Evolutionary conservation across 2,329 filamentous ascomycete genomes (phyloP).

Genomic region (Cryoendolithus antarcticus): DNA sequence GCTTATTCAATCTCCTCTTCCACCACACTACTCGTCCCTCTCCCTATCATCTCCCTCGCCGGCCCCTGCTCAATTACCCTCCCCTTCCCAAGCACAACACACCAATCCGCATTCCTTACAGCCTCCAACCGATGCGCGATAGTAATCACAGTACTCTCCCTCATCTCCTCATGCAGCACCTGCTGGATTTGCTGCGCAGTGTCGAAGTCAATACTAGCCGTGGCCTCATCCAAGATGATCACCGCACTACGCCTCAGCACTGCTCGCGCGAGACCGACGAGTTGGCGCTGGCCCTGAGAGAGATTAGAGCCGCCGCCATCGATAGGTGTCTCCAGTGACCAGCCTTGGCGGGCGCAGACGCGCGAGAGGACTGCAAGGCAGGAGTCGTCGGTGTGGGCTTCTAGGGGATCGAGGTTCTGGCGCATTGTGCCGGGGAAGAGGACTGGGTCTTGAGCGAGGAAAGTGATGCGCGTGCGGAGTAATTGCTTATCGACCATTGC

Average conservation of each 20-base stretch:
- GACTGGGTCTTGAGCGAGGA: constrained; percentile 55
- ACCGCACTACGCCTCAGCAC: constrained; percentile 49
- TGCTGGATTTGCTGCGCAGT: constrained; percentile 45
- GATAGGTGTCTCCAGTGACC: constrained; percentile 43
- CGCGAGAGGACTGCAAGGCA: constrained; percentile 42
- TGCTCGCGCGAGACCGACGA: constrained; percentile 52
- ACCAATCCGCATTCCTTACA: constrained; percentile 46
- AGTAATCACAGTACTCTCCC: constrained; percentile 48
- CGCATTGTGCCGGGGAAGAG: constrained; percentile 51
- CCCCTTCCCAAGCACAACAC: constrained; percentile 42
- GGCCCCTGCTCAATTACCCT: constrained; percentile 29
- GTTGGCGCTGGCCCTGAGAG: constrained; percentile 52
- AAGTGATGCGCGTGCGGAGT: constrained; percentile 50
- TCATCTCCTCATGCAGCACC: constrained; percentile 44
- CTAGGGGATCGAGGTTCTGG: constrained; percentile 50
- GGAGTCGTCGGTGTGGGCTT: constrained; percentile 43
- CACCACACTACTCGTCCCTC: constrained; percentile 2
- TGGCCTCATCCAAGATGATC: constrained; percentile 55
- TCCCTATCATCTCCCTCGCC: constrained; percentile 19
- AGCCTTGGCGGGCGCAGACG: constrained; percentile 43
- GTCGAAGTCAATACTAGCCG: constrained; percentile 51
- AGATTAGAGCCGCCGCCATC: constrained; percentile 51
- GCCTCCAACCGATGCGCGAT: constrained; percentile 55
- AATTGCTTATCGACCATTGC: constrained; percentile 46
- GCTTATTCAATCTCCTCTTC: constrained; percentile 7